These are phyloP conservation scores for Backusella morwellensis DNA, from an alignment of 192 early-diverging fungal species.

Conservation along the genomic window DNA sequence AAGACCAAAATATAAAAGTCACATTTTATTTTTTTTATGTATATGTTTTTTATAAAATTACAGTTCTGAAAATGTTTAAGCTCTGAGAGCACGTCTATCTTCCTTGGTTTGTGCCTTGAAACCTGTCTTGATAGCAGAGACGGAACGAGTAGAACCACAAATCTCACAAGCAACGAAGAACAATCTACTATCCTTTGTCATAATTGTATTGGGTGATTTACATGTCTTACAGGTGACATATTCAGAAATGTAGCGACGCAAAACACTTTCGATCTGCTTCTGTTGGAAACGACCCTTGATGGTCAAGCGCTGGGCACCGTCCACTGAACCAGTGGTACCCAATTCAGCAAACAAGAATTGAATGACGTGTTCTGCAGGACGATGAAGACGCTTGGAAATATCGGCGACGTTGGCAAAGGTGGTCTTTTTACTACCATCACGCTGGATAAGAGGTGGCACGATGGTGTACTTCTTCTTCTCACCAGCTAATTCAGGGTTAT, in stretches of 20 bases:
- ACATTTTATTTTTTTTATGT: constrained; percentile 3
- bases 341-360: constrained; percentile 98
- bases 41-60: constrained; percentile 4
- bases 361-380: constrained; percentile 94
- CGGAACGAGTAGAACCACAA: constrained; percentile 92
- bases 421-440: constrained; percentile 96
- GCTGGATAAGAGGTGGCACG: constrained; percentile 84
- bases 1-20: neutral
- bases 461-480: constrained; percentile 95
- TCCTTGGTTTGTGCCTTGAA: constrained; percentile 82
- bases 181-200: constrained; percentile 95
- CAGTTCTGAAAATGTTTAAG: constrained; percentile 10
- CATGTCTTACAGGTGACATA: constrained; percentile 99
- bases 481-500: constrained; percentile 90
- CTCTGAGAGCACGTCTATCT: constrained; percentile 40
- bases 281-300: constrained; percentile 99
- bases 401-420: constrained; percentile 96
- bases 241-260: constrained; percentile 96
- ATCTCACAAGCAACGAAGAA: constrained; percentile 97
- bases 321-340: constrained; percentile 96
- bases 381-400: constrained; percentile 92
- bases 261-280: constrained; percentile 97
- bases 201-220: constrained; percentile 89
- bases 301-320: constrained; percentile 84
- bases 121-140: constrained; percentile 96